Conservation (phyloP, 2,329 filamentous ascomycete species). For the Colletotrichum endophyticum region DNA sequence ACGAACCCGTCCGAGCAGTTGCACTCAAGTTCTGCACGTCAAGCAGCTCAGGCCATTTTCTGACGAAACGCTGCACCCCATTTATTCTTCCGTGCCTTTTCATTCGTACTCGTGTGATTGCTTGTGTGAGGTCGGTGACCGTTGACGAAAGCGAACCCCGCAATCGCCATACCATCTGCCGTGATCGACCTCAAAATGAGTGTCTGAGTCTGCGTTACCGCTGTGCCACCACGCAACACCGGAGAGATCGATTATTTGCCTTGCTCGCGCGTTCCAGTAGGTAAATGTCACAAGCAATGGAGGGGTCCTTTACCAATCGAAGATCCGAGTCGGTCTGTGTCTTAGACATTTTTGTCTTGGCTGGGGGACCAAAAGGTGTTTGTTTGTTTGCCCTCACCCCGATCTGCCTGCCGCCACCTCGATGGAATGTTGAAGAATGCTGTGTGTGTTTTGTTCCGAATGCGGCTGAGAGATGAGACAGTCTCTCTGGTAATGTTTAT, state of each 20-base stretch:
- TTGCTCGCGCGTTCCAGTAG: not conserved
- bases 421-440: not conserved
- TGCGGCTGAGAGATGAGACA: not conserved
- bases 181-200: not conserved
- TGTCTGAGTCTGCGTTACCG: not conserved
- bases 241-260: not conserved
- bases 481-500: not conserved
- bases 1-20: not conserved
- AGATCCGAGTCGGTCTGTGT: not conserved
- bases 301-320: not conserved
- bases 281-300: not conserved
- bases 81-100: not conserved
- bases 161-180: not conserved
- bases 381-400: not conserved
- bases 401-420: not conserved
- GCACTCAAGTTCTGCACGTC: not conserved
- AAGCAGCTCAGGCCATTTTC: not conserved
- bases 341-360: not conserved
- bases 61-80: not conserved
- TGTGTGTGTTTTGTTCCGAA: not conserved
- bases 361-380: not conserved
- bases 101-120: not conserved
- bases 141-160: not conserved
- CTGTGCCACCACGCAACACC: not conserved
- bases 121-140: not conserved